phyloP scores from a whole-genome alignment of 345 rosid genomes.

The Aquilaria yunnanensis region DNA sequence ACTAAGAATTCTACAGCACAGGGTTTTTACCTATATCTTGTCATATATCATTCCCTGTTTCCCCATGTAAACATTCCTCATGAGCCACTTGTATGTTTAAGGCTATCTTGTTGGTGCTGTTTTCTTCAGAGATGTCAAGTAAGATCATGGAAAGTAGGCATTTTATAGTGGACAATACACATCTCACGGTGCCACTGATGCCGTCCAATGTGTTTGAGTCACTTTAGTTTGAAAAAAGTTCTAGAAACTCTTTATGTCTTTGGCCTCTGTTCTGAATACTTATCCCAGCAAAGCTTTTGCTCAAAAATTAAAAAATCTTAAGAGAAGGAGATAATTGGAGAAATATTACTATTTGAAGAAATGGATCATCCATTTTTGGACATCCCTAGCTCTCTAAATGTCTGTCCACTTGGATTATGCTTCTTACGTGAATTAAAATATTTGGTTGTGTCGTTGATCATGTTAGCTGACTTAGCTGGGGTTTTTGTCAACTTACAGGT shows the following conservation, averaged over 20 bases:
- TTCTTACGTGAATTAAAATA: neutral
- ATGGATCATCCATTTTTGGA: neutral
- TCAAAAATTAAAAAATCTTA: no score
- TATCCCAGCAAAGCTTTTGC: no score
- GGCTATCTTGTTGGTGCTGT: neutral
- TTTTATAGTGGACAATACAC: no score
- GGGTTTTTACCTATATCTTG: neutral
- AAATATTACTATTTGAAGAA: neutral
- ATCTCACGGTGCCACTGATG: no score
- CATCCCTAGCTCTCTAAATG: neutral
- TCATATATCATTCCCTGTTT: neutral
- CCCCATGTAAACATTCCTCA: no score
- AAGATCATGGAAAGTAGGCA: neutral
- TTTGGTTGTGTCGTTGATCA: neutral
- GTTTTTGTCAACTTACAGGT: conserved; percentile 47
- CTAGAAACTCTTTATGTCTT: no score
- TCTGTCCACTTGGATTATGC: neutral
- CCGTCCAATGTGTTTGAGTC: no score
- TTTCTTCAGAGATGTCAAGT: neutral
- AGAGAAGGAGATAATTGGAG: no score
- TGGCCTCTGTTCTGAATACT: no score
- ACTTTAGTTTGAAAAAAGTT: no score
- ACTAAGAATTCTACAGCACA: neutral
- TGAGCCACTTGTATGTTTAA: neutral
- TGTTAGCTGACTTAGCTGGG: conserved; percentile 9